A percentile compares a stretch with the other conserved stretches of the same genome.
Conservation (phyloP, 805 yeast genomes). For the Yamadazyma insecticola region DNA sequence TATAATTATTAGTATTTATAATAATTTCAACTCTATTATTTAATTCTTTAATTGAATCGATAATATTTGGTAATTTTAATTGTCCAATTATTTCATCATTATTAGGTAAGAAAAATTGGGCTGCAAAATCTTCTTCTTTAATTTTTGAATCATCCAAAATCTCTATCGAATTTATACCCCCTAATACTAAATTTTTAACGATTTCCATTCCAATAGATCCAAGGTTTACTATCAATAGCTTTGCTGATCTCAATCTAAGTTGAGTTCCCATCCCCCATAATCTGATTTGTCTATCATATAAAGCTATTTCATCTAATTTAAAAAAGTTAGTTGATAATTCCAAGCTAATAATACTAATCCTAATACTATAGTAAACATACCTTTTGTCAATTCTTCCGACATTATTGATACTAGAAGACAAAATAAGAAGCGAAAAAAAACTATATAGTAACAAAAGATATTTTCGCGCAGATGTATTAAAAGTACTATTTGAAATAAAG, state of each 20-base stretch:
- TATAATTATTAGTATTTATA: constrained; percentile 31
- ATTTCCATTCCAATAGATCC: constrained; percentile 81
- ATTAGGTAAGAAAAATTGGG: constrained; percentile 67
- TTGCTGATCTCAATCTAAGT: constrained; percentile 64
- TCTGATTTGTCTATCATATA: constrained; percentile 91
- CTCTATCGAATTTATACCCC: constrained; percentile 81
- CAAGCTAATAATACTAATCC: no score
- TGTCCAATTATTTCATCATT: constrained; percentile 53
- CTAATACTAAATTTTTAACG: constrained; percentile 77
- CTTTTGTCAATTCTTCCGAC: constrained; percentile 9
- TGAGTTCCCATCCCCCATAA: constrained; percentile 97
- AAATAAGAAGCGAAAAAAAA: not conserved
- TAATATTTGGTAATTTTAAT: constrained; percentile 50
- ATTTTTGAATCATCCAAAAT: constrained; percentile 57
- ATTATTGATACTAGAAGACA: not conserved
- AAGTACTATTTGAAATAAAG: not conserved
- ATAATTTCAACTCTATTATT: constrained; percentile 72
- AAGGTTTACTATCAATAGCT: constrained; percentile 63
- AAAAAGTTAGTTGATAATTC: not conserved
- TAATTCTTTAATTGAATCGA: constrained; percentile 58
- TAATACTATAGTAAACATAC: constrained; percentile 8
- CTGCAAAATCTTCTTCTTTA: constrained; percentile 58
- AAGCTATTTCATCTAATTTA: constrained; percentile 80
- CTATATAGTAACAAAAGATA: no score
- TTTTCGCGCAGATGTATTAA: not conserved